These are phyloP conservation scores for Uronychia binucleata DNA, from an alignment of 73 alveolate genomes.

Conservation along the genomic window DNA sequence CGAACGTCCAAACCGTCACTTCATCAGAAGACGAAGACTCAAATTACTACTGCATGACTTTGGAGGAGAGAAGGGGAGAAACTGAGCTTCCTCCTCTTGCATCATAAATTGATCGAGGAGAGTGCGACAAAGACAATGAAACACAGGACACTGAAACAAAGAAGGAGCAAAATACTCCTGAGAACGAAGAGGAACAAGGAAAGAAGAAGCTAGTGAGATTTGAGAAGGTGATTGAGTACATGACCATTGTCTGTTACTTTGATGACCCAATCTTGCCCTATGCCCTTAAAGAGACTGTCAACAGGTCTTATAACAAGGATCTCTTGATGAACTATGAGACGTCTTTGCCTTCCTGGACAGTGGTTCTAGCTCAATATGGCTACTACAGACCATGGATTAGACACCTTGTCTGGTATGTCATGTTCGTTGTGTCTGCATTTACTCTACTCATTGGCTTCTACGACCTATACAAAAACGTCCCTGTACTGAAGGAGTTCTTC, in stretches of 20 bases:
- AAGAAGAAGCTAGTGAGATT: background rate
- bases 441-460: constrained; percentile 61
- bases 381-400: constrained; percentile 62
- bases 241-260: constrained; percentile 55
- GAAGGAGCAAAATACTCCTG: background rate
- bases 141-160: background rate
- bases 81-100: background rate
- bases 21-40: background rate
- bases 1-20: background rate
- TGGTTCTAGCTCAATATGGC: constrained; percentile 59
- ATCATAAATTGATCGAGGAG: too few species aligned
- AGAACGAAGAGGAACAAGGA: background rate
- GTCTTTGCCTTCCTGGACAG: constrained; percentile 65
- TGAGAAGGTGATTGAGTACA: constrained; percentile 25
- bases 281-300: constrained; percentile 47
- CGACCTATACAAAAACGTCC: constrained; percentile 66
- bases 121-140: background rate
- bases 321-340: constrained; percentile 49
- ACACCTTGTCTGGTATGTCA: constrained; percentile 22
- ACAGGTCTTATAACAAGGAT: constrained; percentile 19
- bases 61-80: background rate
- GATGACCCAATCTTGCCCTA: constrained; percentile 68
- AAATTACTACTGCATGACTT: background rate
- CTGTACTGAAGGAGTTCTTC: constrained; percentile 26
- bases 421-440: constrained; percentile 27